Percentiles rank a stretch among this genome's conserved stretches.
phyloP scores from a whole-genome alignment of 2,329 filamentous ascomycete species.

The Ceratocystis diversiconidia region DNA sequence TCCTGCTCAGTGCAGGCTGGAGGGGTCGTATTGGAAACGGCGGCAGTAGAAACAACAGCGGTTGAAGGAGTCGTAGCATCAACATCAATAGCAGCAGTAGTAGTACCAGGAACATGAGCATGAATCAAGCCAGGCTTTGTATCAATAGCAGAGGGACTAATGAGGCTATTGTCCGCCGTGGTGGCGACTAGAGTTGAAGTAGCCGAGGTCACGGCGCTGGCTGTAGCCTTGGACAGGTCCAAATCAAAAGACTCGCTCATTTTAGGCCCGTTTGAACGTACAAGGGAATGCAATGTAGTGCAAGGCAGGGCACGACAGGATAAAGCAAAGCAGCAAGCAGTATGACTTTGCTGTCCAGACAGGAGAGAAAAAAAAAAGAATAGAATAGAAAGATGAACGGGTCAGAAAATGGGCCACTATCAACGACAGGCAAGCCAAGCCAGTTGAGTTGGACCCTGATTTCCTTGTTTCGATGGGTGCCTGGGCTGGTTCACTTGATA shows the following conservation, averaged over 20 bases:
- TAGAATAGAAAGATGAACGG: not conserved
- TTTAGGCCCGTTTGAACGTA: not conserved
- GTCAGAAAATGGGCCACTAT: not conserved
- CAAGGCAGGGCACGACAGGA: not conserved
- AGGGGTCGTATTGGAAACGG: not conserved
- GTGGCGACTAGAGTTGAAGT: not conserved
- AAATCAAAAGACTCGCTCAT: not conserved
- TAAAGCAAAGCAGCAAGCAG: not conserved
- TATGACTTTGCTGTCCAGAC: not conserved
- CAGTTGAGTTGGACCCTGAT: not conserved
- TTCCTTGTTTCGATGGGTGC: not conserved
- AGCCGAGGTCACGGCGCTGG: not conserved
- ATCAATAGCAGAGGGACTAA: not conserved
- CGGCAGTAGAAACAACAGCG: not conserved
- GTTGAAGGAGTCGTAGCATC: not conserved
- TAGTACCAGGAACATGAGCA: not conserved
- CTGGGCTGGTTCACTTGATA: not conserved
- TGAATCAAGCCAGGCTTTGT: not conserved
- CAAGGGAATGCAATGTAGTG: not conserved
- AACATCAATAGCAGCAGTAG: not conserved
- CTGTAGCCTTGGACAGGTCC: not conserved
- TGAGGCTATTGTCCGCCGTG: not conserved
- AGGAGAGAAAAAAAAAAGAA: not conserved
- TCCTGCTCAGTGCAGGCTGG: not conserved
- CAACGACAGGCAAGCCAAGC: not conserved